Base-by-base conservation (phyloP, 2,329 filamentous ascomycete genomes). In the Ceratocystiopsis sp. region DNA sequence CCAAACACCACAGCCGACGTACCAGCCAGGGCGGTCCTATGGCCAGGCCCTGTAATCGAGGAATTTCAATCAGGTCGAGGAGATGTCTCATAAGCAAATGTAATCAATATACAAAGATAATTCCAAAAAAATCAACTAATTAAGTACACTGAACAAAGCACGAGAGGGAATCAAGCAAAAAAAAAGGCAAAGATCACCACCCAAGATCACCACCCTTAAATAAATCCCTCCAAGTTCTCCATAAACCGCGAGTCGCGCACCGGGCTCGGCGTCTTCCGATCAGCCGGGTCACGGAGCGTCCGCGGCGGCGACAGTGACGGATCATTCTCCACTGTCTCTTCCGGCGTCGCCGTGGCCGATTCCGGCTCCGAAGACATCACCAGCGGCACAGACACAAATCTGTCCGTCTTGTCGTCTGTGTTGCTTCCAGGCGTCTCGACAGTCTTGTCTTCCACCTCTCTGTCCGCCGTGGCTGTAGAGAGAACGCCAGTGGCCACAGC, bases 211-310 rank as follows among this genome's bases (percentile, higher is more conserved):
- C 4, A 33, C 32, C 13, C 3, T 15, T 7, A 34, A 13, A 34
- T 15, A 18, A 25, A 34, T 19, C 48, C 52, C 42, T 59, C 55
- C 39, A 73, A 57, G 40, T 66, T 63, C 59, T 73, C 70, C 19
- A 61, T 57, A 53, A 74, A 74, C 51, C 59, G 66, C 29, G 67
- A 67, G 47, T 63, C 64, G 47, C 68, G 57, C 8, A 58, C 59
- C 16, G 67, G 67, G 53, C 64, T 69, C 35, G 54, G 56, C 37
- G 57, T 57, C 50, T 47, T 51, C 46, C 46, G 45, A 33, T 37
- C n/a, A 3, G 52, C 50, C 25, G 51, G 52, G 35, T 59, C 57
- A 34, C 42, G 47, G 17, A 51, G 46, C 14, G 45, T 41, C 17
- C 39, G 42, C 39, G 54, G 52, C 42, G 49, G 50, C 38, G 45